phyloP scores from a whole-genome alignment of 805 yeast genomes.

The Candida schatavii region DNA sequence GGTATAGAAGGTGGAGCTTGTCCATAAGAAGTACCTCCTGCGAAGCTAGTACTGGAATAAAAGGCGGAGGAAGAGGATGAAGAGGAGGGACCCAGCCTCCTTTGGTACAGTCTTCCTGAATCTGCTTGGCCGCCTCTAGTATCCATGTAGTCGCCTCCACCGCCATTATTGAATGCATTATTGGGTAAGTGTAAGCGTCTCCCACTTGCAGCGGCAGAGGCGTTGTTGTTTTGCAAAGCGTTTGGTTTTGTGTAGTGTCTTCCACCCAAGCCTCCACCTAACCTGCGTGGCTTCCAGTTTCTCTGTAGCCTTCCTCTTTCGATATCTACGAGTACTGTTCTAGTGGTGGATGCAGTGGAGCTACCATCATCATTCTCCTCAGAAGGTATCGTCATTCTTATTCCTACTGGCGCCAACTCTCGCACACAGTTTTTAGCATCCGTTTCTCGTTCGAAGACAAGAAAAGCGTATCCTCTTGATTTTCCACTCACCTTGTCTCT shows the following conservation, averaged over 20 bases:
- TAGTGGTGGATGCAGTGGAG: conserved; percentile 40
- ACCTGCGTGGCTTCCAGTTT: conserved; percentile 67
- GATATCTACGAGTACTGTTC: conserved; percentile 64
- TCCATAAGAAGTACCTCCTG: no score
- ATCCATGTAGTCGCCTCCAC: conserved; percentile 7
- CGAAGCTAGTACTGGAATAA: no score
- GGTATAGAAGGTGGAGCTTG: not conserved
- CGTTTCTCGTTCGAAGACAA: conserved; percentile 59
- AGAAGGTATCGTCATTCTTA: conserved; percentile 21
- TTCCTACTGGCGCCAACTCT: conserved; percentile 48
- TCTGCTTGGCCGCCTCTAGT: conserved; percentile 7
- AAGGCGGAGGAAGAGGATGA: no score
- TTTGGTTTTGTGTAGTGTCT: conserved; percentile 52
- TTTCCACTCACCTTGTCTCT: conserved; percentile 38
- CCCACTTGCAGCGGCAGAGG: conserved; percentile 38
- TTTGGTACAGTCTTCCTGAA: conserved; percentile 5
- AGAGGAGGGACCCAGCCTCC: no score
- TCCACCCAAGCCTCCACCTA: conserved; percentile 96
- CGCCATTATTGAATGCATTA: conserved; percentile 12
- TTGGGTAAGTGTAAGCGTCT: conserved; percentile 20
- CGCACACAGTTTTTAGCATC: conserved; percentile 63
- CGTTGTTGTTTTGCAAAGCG: conserved; percentile 17
- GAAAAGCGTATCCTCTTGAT: conserved; percentile 82
- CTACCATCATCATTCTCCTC: not conserved
- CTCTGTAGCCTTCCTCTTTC: conserved; percentile 67